Evolutionary conservation across 768 basidiomycete species (phyloP).

Genomic region (Hirschioporus abietinus): DNA sequence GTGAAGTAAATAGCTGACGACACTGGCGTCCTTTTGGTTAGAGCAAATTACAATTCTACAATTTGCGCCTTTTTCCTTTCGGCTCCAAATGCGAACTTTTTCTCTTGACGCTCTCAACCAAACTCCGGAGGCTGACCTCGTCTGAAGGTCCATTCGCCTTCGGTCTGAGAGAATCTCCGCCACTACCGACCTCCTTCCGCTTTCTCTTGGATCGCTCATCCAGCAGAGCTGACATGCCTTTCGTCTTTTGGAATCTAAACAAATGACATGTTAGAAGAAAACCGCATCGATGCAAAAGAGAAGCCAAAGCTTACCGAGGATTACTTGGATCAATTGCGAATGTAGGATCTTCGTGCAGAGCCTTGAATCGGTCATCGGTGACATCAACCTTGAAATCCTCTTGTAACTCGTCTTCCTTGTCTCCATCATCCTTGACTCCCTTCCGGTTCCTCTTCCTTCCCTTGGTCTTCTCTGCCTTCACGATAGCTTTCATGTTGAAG

Average conservation of each 20-base stretch:
- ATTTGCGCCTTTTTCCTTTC: not conserved
- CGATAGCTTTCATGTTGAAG: constrained; percentile 85
- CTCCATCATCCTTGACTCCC: constrained; percentile 33
- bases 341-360: constrained; percentile 80
- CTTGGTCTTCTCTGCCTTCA: constrained; percentile 75
- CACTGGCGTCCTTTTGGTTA: not conserved
- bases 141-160: constrained; percentile 16
- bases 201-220: constrained; percentile 75
- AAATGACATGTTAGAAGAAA: constrained; percentile 9
- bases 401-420: constrained; percentile 57
- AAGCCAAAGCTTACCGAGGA: constrained; percentile 67
- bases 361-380: constrained; percentile 83
- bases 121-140: constrained; percentile 46
- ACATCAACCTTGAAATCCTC: constrained; percentile 81
- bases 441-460: constrained; percentile 37
- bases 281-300: not conserved
- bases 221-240: constrained; percentile 80
- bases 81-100: constrained; percentile 40
- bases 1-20: not conserved
- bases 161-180: constrained; percentile 7
- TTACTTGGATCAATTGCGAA: constrained; percentile 96
- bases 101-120: constrained; percentile 87
- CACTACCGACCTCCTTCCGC: constrained; percentile 21
- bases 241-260: constrained; percentile 85
- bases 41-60: not conserved